Base-by-base conservation (phyloP, 1,139 yeast genomes). In the Kodamaea suecica region DNA sequence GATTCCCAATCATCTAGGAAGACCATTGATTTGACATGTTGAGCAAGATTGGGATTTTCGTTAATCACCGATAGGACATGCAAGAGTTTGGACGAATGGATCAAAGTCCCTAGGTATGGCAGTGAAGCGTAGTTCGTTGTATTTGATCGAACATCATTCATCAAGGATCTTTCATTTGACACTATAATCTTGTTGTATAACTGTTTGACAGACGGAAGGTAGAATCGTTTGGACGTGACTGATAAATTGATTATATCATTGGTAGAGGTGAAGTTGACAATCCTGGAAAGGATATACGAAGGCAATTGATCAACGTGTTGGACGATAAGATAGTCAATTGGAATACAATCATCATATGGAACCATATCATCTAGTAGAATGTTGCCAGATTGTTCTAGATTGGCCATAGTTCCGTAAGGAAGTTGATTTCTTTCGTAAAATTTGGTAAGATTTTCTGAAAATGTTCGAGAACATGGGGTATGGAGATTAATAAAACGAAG, bases 91-190 rank as follows among this genome's bases (percentile, higher is more conserved):
- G 36, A 30, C 3, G 42, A 27, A 19, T 41, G 44, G 23, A 50
- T 39, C 23, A 50, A 37, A 2, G 59, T 52, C 17, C 58, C 56
- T 27, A 40, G 34, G 35, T 52, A 43, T n/a, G 37, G 29, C 15
- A 30, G 36, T 15, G 42, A 36, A 7, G 13, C 5, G 20, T 34
- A 33, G n/a, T 38, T 34, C 4, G 37, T 26, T 16, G 45, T 41
- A 27, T 39, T 39, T 1, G 28, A 23, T 9, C 30, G 30, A 5
- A 47, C 45, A n/a, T 38, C 40, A 4, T 30, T 28, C 12, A 42
- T 32, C 5, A 41, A 31, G 14, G 37, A 37, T 20, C n/a, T 13
- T 15, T 49, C 48, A 10, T 40, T 45, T 8, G 45, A 41, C 10
- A 53, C 38, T 4, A 50, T 38, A 10, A 55, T 41, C 23, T 43